phyloP scores from a whole-genome alignment of 1,139 yeast species.

The Suhomyces bolitotheri region DNA sequence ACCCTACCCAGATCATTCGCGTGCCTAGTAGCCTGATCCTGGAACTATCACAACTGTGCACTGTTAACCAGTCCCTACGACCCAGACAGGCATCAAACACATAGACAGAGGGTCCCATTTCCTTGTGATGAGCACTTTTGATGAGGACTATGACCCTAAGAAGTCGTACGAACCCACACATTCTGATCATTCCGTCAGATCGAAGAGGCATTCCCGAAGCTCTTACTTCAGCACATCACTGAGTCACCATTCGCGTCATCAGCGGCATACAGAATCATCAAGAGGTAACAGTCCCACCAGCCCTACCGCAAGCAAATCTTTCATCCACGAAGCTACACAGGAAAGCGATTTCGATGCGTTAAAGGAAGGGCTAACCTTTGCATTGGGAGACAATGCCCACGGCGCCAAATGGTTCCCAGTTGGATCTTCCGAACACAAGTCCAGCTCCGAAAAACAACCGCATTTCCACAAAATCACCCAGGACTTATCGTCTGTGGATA shows the following conservation, averaged over 20 bases:
- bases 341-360: constrained; percentile 37
- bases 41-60: too few relatives aligned
- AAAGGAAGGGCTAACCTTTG: constrained; percentile 38
- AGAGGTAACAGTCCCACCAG: constrained; percentile 1
- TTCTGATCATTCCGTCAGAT: background rate
- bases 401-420: constrained; percentile 38
- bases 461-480: background rate
- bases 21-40: too few relatives aligned
- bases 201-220: constrained; percentile 1
- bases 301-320: constrained; percentile 14
- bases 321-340: constrained; percentile 28
- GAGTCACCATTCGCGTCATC: background rate
- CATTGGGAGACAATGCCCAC: constrained; percentile 33
- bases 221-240: constrained; percentile 1
- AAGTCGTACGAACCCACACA: constrained; percentile 7
- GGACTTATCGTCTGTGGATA: constrained; percentile 3
- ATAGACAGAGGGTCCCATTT: too few relatives aligned
- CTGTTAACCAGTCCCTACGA: too few relatives aligned
- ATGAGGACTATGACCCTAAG: constrained; percentile 13
- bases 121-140: constrained; percentile 6
- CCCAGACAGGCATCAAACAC: too few relatives aligned
- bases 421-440: constrained; percentile 1
- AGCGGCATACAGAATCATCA: background rate
- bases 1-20: too few relatives aligned
- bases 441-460: constrained; percentile 1